Percentiles rank a stretch among this genome's conserved stretches.
phyloP scores from a whole-genome alignment of 352 stramenopile genomes.

The Elongisporangium prolatum region DNA sequence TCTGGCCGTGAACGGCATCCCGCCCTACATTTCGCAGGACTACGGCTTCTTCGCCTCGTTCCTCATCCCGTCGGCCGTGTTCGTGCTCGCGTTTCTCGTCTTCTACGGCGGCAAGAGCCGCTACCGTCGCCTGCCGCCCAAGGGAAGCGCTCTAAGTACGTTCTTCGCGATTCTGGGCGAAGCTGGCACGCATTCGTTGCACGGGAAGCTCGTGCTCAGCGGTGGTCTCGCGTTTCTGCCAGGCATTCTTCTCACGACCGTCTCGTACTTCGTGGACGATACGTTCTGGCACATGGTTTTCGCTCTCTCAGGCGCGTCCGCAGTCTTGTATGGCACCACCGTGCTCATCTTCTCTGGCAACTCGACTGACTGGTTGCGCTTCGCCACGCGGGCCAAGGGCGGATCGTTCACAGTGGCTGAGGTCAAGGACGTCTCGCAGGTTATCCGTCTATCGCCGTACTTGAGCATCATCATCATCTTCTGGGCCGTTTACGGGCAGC shows the following conservation, averaged over 20 bases:
- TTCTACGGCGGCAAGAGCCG: constrained; percentile 69
- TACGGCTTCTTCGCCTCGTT: constrained; percentile 90
- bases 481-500: constrained; percentile 82
- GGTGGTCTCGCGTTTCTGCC: constrained; percentile 63
- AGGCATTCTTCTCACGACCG: constrained; percentile 70
- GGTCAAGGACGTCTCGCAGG: constrained; percentile 70
- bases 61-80: constrained; percentile 75
- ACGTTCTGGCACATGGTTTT: constrained; percentile 48
- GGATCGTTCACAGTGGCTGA: constrained; percentile 50
- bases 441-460: constrained; percentile 76
- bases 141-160: constrained; percentile 67
- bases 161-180: constrained; percentile 69
- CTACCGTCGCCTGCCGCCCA: constrained; percentile 67
- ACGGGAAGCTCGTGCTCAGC: constrained; percentile 72
- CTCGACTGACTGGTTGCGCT: constrained; percentile 54
- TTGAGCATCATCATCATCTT: constrained; percentile 84
- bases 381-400: constrained; percentile 41
- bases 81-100: constrained; percentile 71
- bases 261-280: constrained; percentile 77
- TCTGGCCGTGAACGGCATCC: constrained; percentile 85
- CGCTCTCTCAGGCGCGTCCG: constrained; percentile 42
- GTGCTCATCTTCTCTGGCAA: constrained; percentile 62
- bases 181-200: constrained; percentile 43
- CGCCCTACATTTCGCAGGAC: constrained; percentile 67
- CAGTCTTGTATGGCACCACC: constrained; percentile 63